Base-by-base conservation (phyloP, 805 yeast species). In the Ogataea trehaloabstinens region DNA sequence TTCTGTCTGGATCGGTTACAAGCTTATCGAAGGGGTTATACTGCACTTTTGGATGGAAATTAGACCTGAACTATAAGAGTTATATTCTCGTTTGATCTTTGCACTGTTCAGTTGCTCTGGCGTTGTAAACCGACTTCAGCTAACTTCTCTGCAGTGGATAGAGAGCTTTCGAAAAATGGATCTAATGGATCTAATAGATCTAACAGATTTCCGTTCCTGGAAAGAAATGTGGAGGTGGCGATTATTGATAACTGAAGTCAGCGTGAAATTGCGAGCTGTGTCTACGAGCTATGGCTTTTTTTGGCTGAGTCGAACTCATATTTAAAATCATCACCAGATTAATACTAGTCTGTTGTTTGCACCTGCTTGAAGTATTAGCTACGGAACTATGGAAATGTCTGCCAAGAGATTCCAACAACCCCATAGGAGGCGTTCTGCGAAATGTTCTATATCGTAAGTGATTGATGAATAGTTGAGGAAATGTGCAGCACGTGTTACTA, bases 361-460 rank as follows among this genome's bases (percentile, higher is more conserved):
- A 16, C 6, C 18, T n/a, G 16, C 19, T 11, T 30, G 19, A 11
- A 30, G 6, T 11, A n/a, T 6, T 16, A 30, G 19, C 33, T 17
- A 30, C 19, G 20, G 19, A 30, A 30, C 33, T 13, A 30, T 30
- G 33, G 20, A 30, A 16, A 19, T 6, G 19, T n/a, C 18, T 10
- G 19, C 33, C 12, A 30, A 30, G 33, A 30, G 18, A 16, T 17
- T 16, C 17, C 15, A 30, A 30, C 6, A 20, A 30, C 7, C 33
- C 15, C 33, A 30, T 30, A 30, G 20, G 33, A 30, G 33, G 19
- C 18, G 20, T 20, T 30, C 33, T 17, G 33, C 19, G 12, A 30
- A 30, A 30, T 30, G 33, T 17, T 30, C 33, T 17, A 30, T 20
- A 30, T 30, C 33, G 33, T 30, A 30, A 30, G 33, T 30, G 17